Percentiles rank a stretch among this genome's conserved stretches.
Evolutionary conservation across 495 filamentous ascomycete genomes (phyloP).

Genomic region (Penicilliopsis zonata): DNA sequence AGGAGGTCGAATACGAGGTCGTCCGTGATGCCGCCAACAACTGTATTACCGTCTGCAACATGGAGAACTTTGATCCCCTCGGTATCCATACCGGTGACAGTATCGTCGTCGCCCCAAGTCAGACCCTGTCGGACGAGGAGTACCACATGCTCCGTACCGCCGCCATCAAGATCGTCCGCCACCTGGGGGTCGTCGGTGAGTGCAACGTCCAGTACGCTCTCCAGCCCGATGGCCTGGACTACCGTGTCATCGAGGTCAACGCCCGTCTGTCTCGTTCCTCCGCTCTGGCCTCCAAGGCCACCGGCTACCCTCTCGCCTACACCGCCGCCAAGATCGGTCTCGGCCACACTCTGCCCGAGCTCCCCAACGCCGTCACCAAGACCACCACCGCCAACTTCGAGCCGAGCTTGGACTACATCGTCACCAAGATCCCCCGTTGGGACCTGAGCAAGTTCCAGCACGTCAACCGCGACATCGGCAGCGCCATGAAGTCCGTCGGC

Average conservation of each 20-base stretch:
- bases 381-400: slow-evolving; percentile 99
- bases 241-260: slow-evolving; percentile 97
- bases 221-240: slow-evolving; percentile 88
- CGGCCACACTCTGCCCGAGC: slow-evolving; percentile 84
- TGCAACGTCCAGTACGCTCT: slow-evolving; percentile 98
- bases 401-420: slow-evolving; percentile 91
- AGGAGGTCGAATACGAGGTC: slow-evolving; percentile 97
- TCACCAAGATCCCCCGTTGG: slow-evolving; percentile 97
- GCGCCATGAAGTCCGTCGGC: slow-evolving; percentile 95
- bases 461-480: slow-evolving; percentile 93
- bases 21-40: slow-evolving; percentile 91
- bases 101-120: slow-evolving; percentile 90
- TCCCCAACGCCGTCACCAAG: slow-evolving; percentile 95
- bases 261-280: slow-evolving; percentile 91
- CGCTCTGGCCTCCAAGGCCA: slow-evolving; percentile 91
- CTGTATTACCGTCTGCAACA: slow-evolving; percentile 98
- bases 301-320: slow-evolving; percentile 91
- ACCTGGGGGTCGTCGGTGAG: slow-evolving; percentile 91
- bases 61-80: slow-evolving; percentile 98
- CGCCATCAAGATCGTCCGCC: slow-evolving; percentile 91
- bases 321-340: slow-evolving; percentile 95
- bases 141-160: slow-evolving; percentile 98
- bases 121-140: slow-evolving; percentile 93
- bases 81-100: slow-evolving; percentile 96
- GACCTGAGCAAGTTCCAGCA: slow-evolving; percentile 98